phyloP scores from a whole-genome alignment of 208 protist genomes.

The Zelonia costaricensis region DNA sequence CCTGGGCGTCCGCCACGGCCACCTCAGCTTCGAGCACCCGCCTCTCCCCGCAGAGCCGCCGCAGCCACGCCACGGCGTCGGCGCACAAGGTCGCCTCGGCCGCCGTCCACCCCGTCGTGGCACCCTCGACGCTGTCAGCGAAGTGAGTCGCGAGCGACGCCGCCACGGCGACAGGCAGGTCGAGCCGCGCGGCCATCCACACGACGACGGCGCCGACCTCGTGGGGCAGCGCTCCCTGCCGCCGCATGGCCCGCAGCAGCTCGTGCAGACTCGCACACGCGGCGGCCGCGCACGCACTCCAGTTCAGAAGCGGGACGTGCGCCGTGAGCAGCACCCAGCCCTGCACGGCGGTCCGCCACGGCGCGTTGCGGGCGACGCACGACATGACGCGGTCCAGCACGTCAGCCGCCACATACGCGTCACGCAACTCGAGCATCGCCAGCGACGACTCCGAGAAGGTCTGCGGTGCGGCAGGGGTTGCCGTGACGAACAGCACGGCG shows the following conservation, averaged over 20 bases:
- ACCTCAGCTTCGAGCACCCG: constrained; percentile 29
- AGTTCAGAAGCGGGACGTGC: constrained; percentile 19
- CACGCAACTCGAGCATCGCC: constrained; percentile 16
- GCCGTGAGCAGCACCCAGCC: constrained; percentile 24
- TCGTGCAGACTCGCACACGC: constrained; percentile 1
- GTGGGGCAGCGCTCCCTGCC: constrained; percentile 25
- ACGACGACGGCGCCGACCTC: constrained; percentile 23
- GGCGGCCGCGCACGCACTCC: background rate
- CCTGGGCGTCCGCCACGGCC: constrained; percentile 14
- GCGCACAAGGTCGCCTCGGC: constrained; percentile 25
- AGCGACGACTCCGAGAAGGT: constrained; percentile 6
- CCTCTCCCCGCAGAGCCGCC: constrained; percentile 17
- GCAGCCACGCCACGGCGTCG: constrained; percentile 16
- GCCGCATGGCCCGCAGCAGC: constrained; percentile 29
- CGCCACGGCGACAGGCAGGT: constrained; percentile 6
- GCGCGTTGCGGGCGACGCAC: constrained; percentile 17
- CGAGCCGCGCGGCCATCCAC: constrained; percentile 14
- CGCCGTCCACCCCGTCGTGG: constrained; percentile 6
- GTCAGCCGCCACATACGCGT: constrained; percentile 12
- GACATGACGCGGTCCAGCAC: constrained; percentile 24
- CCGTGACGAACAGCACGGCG: constrained; percentile 7
- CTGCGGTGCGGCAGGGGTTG: background rate
- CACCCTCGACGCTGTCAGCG: constrained; percentile 6
- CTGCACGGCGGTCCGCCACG: constrained; percentile 32
- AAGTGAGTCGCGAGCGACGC: constrained; percentile 7